Conservation (phyloP, 805 yeast genomes). For the Cyberlindnera nakhonratchasimensis region DNA sequence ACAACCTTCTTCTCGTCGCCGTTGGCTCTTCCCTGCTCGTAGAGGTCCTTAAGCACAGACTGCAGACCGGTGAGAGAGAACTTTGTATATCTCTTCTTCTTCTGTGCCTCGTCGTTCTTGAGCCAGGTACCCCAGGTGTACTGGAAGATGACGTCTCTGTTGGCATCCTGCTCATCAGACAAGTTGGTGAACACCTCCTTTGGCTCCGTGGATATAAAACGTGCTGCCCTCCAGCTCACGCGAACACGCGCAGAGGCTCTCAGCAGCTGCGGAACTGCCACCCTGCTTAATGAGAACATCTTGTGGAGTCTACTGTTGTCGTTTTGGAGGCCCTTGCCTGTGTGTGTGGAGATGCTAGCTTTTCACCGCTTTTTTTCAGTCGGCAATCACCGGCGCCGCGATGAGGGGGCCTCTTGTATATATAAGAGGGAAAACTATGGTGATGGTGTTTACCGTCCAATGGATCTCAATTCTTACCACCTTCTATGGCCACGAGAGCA, state of each 20-base stretch:
- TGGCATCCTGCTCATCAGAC: slow-evolving; percentile 60
- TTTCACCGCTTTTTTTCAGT: slow-evolving; percentile 2
- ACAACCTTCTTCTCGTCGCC: slow-evolving; percentile 27
- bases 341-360: background rate
- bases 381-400: slow-evolving; percentile 1
- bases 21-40: slow-evolving; percentile 35
- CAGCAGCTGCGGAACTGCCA: slow-evolving; percentile 13
- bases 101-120: slow-evolving; percentile 69
- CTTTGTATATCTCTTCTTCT: slow-evolving; percentile 69
- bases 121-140: slow-evolving; percentile 97
- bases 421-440: too few species aligned
- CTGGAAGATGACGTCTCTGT: slow-evolving; percentile 70
- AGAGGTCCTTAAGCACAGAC: slow-evolving; percentile 45
- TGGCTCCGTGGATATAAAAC: slow-evolving; percentile 30
- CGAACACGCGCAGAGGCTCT: slow-evolving; percentile 9
- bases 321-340: background rate
- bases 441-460: too few species aligned
- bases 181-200: slow-evolving; percentile 47
- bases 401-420: too few species aligned
- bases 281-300: slow-evolving; percentile 21
- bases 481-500: too few species aligned
- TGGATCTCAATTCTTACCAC: too few species aligned
- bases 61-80: slow-evolving; percentile 80
- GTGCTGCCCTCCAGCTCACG: slow-evolving; percentile 12
- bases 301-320: background rate